A percentile compares a stretch with the other conserved stretches of the same genome.
Evolutionary conservation across 75 land plant species (phyloP).

Genomic region (Pinus taeda): DNA sequence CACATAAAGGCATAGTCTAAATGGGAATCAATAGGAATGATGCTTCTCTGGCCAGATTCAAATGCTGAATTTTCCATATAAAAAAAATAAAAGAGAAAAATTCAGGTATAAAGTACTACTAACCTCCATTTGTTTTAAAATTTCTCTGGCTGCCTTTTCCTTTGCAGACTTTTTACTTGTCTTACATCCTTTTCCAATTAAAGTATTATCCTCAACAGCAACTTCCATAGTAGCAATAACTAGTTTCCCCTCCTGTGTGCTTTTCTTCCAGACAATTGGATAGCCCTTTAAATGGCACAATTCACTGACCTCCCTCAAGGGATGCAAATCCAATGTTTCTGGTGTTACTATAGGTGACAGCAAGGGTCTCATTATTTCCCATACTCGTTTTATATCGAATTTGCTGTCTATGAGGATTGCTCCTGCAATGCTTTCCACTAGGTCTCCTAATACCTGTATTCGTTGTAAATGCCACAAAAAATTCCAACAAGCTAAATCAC

Average conservation of each 20-base stretch:
- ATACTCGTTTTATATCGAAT: constrained; percentile 67
- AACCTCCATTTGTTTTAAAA: constrained; percentile 67
- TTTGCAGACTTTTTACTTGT: constrained; percentile 52
- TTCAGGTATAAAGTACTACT: constrained; percentile 1
- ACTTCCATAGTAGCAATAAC: constrained; percentile 42
- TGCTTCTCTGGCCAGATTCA: background rate
- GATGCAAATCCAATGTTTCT: constrained; percentile 68
- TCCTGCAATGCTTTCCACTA: constrained; percentile 97
- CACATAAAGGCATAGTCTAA: background rate
- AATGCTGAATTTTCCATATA: background rate
- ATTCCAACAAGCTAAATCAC: background rate
- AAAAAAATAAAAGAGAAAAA: background rate
- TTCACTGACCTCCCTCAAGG: constrained; percentile 68
- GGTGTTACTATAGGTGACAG: constrained; percentile 94
- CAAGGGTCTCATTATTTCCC: constrained; percentile 73
- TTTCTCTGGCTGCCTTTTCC: constrained; percentile 52
- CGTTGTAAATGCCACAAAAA: background rate
- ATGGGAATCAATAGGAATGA: background rate
- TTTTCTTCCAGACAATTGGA: constrained; percentile 34
- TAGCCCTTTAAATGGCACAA: constrained; percentile 61
- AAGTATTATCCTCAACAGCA: constrained; percentile 36
- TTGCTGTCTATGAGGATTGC: constrained; percentile 78
- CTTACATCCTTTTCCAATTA: constrained; percentile 40
- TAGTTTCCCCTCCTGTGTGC: constrained; percentile 27
- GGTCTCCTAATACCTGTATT: constrained; percentile 83